Base-by-base conservation (phyloP, 169 alveolate species). In the Eimeria necatrix region DNA sequence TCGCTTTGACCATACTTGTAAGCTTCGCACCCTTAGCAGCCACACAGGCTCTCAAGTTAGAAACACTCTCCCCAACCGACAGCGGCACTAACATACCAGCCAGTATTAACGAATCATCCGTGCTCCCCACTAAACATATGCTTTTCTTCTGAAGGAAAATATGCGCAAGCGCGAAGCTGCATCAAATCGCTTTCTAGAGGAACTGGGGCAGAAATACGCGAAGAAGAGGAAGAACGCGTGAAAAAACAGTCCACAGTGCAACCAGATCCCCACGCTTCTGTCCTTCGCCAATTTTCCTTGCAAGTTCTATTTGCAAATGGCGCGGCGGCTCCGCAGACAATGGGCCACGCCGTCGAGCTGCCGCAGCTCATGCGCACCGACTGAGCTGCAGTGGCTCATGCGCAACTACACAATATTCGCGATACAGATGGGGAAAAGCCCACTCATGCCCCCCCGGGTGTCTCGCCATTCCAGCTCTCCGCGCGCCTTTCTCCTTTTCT, bases 91-190 rank as follows among this genome's bases (percentile, higher is more conserved):
- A 46, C 86, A 76, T 48, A 48, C 49, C 16, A 26, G 49, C 64
- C 6, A 49, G 41, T 76, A 3, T 48, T 48, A 41, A 76, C 16
- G 86, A 20, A 76, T 32, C 41, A 32, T 32, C 41, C 41, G 41
- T 32, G 41, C 41, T 32, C 41, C 41, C 41, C 41, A 6, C 9
- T 70, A 8, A 26, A 70, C 32, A 70, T 70, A 70, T 70, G 32
- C 56, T 46, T 14, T 83, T 83, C 59, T 74, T 56, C 24, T 46
- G 20, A 24, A 83, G 91, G 91, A 60, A 16, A 83, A 83, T 24
- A 26, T 56, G 91, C 56, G 91, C 91, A 83, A 83, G 16, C 9
- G 91, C 76, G 91, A 83, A 16, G 91, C 71, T 46, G 91, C 91
- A 32, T 52, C 76, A 18, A 83, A 83, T 56, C 91, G 91, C 24